Base-by-base conservation (phyloP, 139 green algal genomes). In the Raphidocelis subcapitata region DNA sequence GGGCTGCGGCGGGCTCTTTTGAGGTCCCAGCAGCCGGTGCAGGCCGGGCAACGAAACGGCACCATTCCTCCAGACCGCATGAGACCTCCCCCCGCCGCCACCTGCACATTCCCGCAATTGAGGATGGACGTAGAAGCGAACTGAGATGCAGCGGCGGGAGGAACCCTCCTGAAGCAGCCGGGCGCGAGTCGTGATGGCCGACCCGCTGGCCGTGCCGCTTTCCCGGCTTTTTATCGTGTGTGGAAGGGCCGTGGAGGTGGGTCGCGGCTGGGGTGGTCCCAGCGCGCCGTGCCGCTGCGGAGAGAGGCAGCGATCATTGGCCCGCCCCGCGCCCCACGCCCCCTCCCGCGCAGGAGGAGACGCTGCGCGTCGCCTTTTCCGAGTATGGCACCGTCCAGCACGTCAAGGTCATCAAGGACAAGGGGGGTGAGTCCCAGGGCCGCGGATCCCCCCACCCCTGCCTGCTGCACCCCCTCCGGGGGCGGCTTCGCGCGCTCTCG, bases 401-500 rank as follows among this genome's bases (percentile, higher is more conserved):
- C 37, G 82, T 93, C 23, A 95, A 93, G 73, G 51, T 93, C 18
- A 81, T 95, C n/a, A 81, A 83, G 5, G 90, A 95, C 52, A 95
- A 95, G 68, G 90, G 90, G 80, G 90, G 88, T 95, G 67, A 79
- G 82, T 69, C 2, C 5, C 31, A 37, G 18, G 24, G 54, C 54
- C 54, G 24, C 5, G 54, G 24, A 28, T 28, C 54, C 5, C 54
- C 15, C 24, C 54, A 29, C 54, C 54, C 24, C n/a, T 8, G 54
- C 10, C 54, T 29, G 24, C 54, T 33, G 54, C 24, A 61, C 54
- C 24, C 54, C n/a, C n/a, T n/a, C n/a, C n/a, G n/a, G n/a, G n/a
- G n/a, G n/a, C n/a, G n/a, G n/a, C n/a, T n/a, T n/a, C n/a, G n/a
- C n/a, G n/a, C n/a, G n/a, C n/a, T n/a, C n/a, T n/a, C n/a, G n/a